phyloP scores from a whole-genome alignment of 2,329 filamentous ascomycete genomes.

The Cordyceps cicadae region DNA sequence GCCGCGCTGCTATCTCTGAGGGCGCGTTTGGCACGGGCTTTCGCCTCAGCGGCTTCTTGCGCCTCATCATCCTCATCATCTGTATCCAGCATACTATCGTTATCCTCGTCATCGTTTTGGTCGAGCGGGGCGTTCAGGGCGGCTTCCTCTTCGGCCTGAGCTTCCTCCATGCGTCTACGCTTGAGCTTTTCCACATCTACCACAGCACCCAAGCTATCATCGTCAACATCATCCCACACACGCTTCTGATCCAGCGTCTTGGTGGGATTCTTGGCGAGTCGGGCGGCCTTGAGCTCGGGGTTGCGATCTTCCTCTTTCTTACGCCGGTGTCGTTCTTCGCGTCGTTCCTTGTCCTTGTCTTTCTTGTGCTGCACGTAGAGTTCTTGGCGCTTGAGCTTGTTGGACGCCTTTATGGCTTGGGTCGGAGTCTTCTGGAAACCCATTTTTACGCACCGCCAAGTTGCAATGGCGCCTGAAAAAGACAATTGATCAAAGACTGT shows the following conservation, averaged over 20 bases:
- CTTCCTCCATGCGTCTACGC: conserved; percentile 46
- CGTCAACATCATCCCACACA: conserved; percentile 74
- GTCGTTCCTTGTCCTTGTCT: conserved; percentile 61
- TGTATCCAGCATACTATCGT: conserved; percentile 74
- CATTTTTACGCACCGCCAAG: conserved; percentile 18
- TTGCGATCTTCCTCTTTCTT: conserved; percentile 82
- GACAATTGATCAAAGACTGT: background rate
- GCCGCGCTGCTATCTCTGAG: conserved; percentile 43
- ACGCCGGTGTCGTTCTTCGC: conserved; percentile 66
- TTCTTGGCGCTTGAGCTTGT: conserved; percentile 72
- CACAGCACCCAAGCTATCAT: conserved; percentile 46
- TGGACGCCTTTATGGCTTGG: conserved; percentile 45
- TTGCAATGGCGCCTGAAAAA: background rate
- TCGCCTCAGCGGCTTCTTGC: conserved; percentile 32
- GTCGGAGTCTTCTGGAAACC: conserved; percentile 27
- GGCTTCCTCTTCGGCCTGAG: conserved; percentile 41
- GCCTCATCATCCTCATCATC: conserved; percentile 47
- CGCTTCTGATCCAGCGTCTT: conserved; percentile 79
- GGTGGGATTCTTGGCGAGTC: conserved; percentile 71
- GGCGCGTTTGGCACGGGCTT: conserved; percentile 37
- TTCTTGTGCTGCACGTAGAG: conserved; percentile 77
- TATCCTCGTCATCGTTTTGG: conserved; percentile 47
- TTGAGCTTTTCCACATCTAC: conserved; percentile 54
- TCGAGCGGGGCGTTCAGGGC: conserved; percentile 34
- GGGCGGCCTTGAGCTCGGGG: conserved; percentile 63